Evolutionary conservation across 2,329 filamentous ascomycete genomes (phyloP).

Genomic region (Diaporthe sp.): DNA sequence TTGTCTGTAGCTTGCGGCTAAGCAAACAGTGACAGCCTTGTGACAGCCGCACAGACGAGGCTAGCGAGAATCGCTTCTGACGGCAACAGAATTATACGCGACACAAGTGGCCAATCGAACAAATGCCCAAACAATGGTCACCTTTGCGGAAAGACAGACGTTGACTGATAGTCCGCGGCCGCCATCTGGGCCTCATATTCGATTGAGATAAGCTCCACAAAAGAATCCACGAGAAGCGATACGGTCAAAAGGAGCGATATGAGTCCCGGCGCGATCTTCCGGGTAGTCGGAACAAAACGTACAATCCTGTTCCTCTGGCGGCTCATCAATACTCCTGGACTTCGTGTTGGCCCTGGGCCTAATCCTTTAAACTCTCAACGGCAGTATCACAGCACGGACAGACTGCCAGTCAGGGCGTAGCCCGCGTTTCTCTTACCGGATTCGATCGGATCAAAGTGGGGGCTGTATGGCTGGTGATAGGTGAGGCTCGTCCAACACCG

Average conservation of each 20-base stretch:
- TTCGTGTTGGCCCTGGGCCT: neutral
- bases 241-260: neutral
- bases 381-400: neutral
- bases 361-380: neutral
- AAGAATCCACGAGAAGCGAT: neutral
- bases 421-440: neutral
- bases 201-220: neutral
- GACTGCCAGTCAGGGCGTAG: neutral
- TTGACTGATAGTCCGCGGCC: too few species aligned
- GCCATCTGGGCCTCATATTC: neutral
- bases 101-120: too few species aligned
- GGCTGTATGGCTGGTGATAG: neutral
- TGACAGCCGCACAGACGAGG: too few species aligned
- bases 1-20: too few species aligned
- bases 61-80: too few species aligned
- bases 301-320: neutral
- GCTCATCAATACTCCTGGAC: neutral
- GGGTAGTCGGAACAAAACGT: neutral
- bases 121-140: neutral
- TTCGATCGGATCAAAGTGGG: conserved; percentile 6
- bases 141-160: too few species aligned
- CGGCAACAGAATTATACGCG: neutral
- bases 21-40: too few species aligned
- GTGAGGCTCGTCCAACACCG: neutral
- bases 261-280: conserved; percentile 7